Base-by-base conservation (phyloP, 495 filamentous ascomycete genomes). In the Penicillium cinerascens region DNA sequence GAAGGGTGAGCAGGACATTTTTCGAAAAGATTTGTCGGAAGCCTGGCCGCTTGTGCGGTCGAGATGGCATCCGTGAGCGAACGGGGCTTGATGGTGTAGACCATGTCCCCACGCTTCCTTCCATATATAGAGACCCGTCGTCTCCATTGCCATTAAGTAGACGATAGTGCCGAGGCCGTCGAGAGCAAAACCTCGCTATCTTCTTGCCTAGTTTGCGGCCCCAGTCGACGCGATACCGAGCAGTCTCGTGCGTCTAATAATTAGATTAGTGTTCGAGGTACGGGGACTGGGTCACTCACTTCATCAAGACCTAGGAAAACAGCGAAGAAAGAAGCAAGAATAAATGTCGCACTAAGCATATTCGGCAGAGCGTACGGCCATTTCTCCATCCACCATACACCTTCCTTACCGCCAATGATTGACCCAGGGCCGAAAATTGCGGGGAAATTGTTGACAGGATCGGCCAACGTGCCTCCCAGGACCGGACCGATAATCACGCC, bases 401-500 rank as follows among this genome's bases (percentile, higher is more conserved):
- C 82, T 21, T 77, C 55, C 55, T 78, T 62, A 2, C 77, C 73
- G 13, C 74, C 78, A 40, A 76, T 62, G 1, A 74, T 13, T 4
- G 80, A 82, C 3, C 75, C 74, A 0, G 77, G 76, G 5, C 88
- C 87, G 56, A 92, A 91, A 0, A 91, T 27, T 15, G 70, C 66
- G 1, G 88, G 84, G 53, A 85, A 79, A 35, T 74, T 85, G 3
- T 72, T 73, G 1, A 82, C 77, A 0, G 89, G 89, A 63, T 93
- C 87, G 6, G 88, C 86, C 44, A 92, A 67, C 23, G 83, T 65
- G 11, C 89, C 89, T 16, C 88, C 88, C 2, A 88, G 45, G 17
- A 79, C 63, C 7, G 80, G 81, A 4, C 82, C 84, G 37, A 86
- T 74, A 45, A 92, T 86, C 21, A 90, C 84, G 0, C 88, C 88